phyloP scores from a whole-genome alignment of 768 basidiomycete species.

The Sarcodon sp. region DNA sequence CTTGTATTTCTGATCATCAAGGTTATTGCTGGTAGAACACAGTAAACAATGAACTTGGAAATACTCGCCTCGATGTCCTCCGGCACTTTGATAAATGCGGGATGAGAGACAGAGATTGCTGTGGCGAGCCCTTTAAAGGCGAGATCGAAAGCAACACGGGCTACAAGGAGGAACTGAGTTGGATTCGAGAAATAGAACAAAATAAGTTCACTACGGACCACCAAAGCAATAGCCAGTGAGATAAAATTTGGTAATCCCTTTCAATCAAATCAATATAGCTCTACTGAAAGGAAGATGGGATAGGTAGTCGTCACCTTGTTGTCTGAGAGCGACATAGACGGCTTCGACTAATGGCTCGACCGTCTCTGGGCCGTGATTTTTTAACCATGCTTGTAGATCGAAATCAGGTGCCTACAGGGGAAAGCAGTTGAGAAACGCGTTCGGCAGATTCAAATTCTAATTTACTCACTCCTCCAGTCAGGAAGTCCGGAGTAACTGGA shows the following conservation, averaged over 20 bases:
- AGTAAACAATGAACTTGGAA: neutral
- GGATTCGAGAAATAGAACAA: no score
- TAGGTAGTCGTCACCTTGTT: no score
- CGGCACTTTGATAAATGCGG: conserved; percentile 46
- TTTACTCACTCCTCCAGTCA: conserved; percentile 2
- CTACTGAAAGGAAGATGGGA: no score
- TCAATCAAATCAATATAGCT: conserved; percentile 14
- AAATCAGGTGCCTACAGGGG: conserved; percentile 13
- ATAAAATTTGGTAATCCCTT: conserved; percentile 45
- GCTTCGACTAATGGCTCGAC: conserved; percentile 39
- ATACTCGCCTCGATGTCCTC: conserved; percentile 44
- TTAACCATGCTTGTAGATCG: conserved; percentile 23
- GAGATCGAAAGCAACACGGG: conserved; percentile 47
- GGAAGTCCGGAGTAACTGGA: neutral
- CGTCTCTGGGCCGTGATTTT: conserved; percentile 22
- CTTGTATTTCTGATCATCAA: conserved; percentile 26
- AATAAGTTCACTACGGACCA: conserved; percentile 8
- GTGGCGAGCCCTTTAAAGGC: conserved; percentile 40
- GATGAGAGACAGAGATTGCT: conserved; percentile 41
- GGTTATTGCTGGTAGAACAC: neutral
- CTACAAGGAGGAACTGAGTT: no score
- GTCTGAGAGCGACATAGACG: conserved; percentile 37
- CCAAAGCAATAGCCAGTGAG: conserved; percentile 64
- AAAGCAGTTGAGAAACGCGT: conserved; percentile 16
- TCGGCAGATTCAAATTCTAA: conserved; percentile 16